Conservation (phyloP, 306 rosid genomes). For the Lathyrus tuberosus region DNA sequence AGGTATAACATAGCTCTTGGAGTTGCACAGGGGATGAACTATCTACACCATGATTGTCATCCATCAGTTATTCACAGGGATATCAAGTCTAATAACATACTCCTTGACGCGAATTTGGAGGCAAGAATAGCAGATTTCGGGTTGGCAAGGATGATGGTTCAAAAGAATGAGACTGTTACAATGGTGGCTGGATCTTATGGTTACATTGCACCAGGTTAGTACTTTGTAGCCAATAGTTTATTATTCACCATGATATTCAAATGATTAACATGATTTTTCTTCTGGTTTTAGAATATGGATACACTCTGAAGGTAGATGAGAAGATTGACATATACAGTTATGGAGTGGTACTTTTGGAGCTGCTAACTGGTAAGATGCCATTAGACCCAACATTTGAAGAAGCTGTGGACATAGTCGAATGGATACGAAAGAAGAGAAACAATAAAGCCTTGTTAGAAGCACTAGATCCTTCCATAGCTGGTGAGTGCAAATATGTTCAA, state of each 20-base stretch:
- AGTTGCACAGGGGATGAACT: conserved; percentile 81
- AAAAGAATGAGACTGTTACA: conserved; percentile 80
- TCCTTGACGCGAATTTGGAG: conserved; percentile 77
- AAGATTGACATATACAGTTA: conserved; percentile 84
- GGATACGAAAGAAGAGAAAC: conserved; percentile 63
- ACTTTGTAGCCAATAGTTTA: conserved; percentile 11
- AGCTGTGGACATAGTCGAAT: conserved; percentile 61
- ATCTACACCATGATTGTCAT: conserved; percentile 90
- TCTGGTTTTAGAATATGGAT: conserved; percentile 68
- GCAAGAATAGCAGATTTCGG: conserved; percentile 95
- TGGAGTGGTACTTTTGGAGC: conserved; percentile 87
- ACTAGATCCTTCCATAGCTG: conserved; percentile 64
- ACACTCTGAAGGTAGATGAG: conserved; percentile 81
- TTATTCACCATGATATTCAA: neutral
- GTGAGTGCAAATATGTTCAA: conserved; percentile 72
- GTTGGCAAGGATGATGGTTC: conserved; percentile 81
- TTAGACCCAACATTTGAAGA: conserved; percentile 65
- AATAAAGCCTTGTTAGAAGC: conserved; percentile 55
- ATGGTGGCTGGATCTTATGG: conserved; percentile 93
- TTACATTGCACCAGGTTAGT: conserved; percentile 95
- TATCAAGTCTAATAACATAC: conserved; percentile 85
- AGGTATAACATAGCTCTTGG: conserved; percentile 86
- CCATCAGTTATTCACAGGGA: conserved; percentile 84
- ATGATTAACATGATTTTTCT: conserved; percentile 2
- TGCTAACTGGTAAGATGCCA: conserved; percentile 70